phyloP scores from a whole-genome alignment of 2,329 filamentous ascomycete genomes.

The Colletotrichum echinochloae region DNA sequence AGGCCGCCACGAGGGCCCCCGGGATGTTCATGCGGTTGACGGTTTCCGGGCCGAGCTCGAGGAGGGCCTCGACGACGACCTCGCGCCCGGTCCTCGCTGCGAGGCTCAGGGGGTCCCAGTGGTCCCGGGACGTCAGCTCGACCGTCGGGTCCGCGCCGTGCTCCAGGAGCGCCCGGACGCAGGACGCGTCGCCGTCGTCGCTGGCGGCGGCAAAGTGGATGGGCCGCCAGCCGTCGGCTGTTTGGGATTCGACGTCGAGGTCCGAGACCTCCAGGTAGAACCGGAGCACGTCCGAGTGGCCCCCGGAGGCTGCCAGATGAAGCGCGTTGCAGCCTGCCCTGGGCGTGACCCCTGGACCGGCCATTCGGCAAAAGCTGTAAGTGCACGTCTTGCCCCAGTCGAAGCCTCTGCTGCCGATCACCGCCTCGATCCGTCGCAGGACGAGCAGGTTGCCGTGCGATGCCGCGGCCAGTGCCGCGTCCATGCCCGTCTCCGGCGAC shows the following conservation, averaged over 20 bases:
- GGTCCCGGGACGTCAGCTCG: not conserved
- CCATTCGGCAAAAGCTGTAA: not conserved
- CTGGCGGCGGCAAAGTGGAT: conserved; percentile 19
- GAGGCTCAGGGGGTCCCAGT: conserved; percentile 3
- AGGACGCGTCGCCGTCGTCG: not conserved
- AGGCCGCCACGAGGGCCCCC: not conserved
- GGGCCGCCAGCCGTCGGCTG: conserved; percentile 14
- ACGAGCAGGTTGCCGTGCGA: not conserved
- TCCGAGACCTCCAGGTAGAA: not conserved
- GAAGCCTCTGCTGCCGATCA: not conserved
- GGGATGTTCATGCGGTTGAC: not conserved
- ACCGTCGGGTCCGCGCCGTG: conserved; percentile 19
- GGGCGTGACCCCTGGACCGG: not conserved
- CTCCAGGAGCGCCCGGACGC: conserved; percentile 15
- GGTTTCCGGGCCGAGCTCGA: not conserved
- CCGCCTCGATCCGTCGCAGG: not conserved
- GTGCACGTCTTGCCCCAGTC: conserved; percentile 7
- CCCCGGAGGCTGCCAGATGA: conserved; percentile 11
- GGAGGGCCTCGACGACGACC: not conserved
- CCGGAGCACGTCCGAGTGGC: not conserved
- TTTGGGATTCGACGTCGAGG: conserved; percentile 6
- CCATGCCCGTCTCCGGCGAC: not conserved
- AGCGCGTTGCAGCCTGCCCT: conserved; percentile 7
- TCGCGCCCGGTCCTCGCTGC: not conserved
- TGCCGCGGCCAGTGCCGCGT: conserved; percentile 17